These are phyloP conservation scores for Picea glauca DNA, from an alignment of 75 land plant genomes.

Conservation along the genomic window DNA sequence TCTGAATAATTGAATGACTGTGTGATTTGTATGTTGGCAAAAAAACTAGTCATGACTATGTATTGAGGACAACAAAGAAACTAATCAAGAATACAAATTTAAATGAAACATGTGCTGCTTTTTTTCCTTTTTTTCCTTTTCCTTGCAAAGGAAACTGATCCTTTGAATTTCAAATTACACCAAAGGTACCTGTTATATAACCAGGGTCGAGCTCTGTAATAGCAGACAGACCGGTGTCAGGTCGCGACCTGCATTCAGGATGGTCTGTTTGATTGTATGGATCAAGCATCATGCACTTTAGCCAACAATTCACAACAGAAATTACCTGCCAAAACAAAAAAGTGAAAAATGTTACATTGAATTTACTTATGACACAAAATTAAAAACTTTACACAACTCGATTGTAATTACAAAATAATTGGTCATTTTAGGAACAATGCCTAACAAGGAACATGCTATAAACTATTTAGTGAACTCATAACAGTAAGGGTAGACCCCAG, in stretches of 20 bases:
- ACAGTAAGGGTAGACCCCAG: no score
- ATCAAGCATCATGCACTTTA: slow-evolving; percentile 93
- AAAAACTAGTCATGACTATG: background rate
- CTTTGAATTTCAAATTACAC: background rate
- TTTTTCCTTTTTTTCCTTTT: background rate
- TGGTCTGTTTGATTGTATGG: slow-evolving; percentile 97
- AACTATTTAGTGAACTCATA: background rate
- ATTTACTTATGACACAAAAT: background rate
- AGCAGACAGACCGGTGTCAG: slow-evolving; percentile 95
- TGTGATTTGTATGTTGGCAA: background rate
- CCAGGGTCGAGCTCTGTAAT: slow-evolving; percentile 99
- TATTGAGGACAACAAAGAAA: background rate
- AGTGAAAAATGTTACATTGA: background rate
- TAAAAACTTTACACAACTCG: background rate
- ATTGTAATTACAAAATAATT: background rate
- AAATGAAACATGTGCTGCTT: background rate
- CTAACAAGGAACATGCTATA: background rate
- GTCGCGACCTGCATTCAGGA: slow-evolving; percentile 97
- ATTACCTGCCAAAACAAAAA: slow-evolving; percentile 56
- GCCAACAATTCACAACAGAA: slow-evolving; percentile 97
- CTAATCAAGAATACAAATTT: background rate
- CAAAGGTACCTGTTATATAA: slow-evolving; percentile 84
- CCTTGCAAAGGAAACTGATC: background rate
- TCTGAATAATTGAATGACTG: no score
- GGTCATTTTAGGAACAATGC: background rate